Percentiles rank a stretch among this genome's conserved stretches.
Evolutionary conservation across 805 yeast genomes (phyloP).

Genomic region (Saccharomycopsis olivae): DNA sequence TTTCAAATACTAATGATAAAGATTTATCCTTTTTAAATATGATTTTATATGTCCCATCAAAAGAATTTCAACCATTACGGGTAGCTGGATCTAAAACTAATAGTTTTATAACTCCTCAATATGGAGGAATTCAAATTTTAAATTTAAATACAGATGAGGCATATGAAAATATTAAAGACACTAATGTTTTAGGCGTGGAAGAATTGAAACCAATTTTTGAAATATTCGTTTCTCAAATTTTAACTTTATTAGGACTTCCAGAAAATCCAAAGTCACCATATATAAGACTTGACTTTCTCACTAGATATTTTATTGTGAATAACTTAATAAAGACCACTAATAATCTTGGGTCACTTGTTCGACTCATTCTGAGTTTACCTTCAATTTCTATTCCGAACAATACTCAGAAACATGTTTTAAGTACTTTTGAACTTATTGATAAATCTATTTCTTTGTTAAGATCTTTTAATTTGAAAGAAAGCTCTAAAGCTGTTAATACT

Average conservation of each 20-base stretch:
- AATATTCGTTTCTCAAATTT: slow-evolving; percentile 63
- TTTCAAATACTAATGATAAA: slow-evolving; percentile 40
- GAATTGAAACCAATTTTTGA: slow-evolving; percentile 52
- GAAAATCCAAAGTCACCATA: slow-evolving; percentile 43
- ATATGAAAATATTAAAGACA: not conserved
- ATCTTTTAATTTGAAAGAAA: slow-evolving; percentile 27
- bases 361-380: slow-evolving; percentile 56
- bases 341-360: slow-evolving; percentile 63
- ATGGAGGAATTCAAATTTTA: slow-evolving; percentile 68
- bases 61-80: slow-evolving; percentile 34
- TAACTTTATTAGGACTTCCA: slow-evolving; percentile 64
- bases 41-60: slow-evolving; percentile 52
- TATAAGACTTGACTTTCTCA: slow-evolving; percentile 55
- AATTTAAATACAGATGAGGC: slow-evolving; percentile 25
- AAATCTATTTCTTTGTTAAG: slow-evolving; percentile 27
- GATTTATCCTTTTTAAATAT: slow-evolving; percentile 64
- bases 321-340: slow-evolving; percentile 54
- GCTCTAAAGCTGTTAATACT: slow-evolving; percentile 33
- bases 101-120: slow-evolving; percentile 74
- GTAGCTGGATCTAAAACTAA: slow-evolving; percentile 37
- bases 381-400: slow-evolving; percentile 77
- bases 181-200: slow-evolving; percentile 27
- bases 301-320: slow-evolving; percentile 45
- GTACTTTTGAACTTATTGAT: slow-evolving; percentile 36
- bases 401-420: slow-evolving; percentile 47